A percentile compares a stretch with the other conserved stretches of the same genome.
These are phyloP conservation scores for Orbilia brochopaga DNA, from an alignment of 2,329 filamentous ascomycete species.

Conservation along the genomic window DNA sequence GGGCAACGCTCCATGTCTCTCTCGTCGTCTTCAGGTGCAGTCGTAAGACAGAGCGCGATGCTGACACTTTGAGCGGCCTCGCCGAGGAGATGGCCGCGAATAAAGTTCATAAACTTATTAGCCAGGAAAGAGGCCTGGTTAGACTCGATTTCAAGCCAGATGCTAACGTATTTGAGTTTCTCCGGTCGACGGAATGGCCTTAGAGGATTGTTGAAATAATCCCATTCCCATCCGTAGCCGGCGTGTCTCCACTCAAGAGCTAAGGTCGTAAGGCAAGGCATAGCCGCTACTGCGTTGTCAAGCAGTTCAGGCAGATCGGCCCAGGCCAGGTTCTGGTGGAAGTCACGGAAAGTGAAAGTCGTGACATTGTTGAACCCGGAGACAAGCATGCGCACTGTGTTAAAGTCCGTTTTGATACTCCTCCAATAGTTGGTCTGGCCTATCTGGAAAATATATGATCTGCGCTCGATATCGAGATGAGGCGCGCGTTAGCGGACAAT, in stretches of 20 bases:
- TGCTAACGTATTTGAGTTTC: neutral
- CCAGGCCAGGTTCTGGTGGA: neutral
- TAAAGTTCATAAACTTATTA: neutral
- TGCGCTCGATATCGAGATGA: neutral
- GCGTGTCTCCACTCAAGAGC: neutral
- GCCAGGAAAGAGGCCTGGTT: neutral
- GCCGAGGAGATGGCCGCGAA: neutral
- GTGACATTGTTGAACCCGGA: neutral
- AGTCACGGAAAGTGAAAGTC: neutral
- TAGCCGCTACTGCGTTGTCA: neutral
- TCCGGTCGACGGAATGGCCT: too few relatives aligned
- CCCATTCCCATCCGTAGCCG: too few relatives aligned
- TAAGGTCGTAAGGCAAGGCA: neutral
- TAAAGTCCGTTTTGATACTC: neutral
- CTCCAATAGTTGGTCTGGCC: neutral
- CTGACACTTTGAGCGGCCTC: neutral
- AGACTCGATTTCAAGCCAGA: neutral
- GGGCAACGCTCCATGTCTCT: too few relatives aligned
- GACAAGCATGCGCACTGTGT: neutral
- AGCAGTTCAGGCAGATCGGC: neutral
- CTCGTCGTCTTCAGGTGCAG: neutral
- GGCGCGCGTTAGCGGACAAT: too few relatives aligned
- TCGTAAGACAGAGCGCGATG: neutral
- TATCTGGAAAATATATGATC: neutral
- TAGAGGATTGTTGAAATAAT: too few relatives aligned